A percentile compares a stretch with the other conserved stretches of the same genome.
These are phyloP conservation scores for Neurospora sp. DNA, from an alignment of 495 filamentous ascomycete species.

Conservation along the genomic window DNA sequence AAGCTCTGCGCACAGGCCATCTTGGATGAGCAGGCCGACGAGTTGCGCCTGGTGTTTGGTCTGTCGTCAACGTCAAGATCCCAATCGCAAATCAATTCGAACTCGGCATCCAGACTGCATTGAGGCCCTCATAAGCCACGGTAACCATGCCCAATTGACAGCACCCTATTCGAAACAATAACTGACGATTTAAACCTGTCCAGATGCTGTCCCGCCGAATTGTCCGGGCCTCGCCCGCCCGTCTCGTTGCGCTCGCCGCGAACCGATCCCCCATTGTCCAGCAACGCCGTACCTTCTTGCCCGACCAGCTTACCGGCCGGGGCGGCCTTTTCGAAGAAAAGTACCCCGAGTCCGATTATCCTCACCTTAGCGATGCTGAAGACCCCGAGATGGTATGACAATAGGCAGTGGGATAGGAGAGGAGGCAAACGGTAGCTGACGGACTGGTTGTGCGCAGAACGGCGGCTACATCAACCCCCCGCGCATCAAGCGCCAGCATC, in stretches of 20 bases:
- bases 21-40: slow-evolving; percentile 1
- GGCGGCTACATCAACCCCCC: slow-evolving; percentile 88
- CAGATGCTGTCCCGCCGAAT: slow-evolving; percentile 60
- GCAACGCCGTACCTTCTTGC: slow-evolving; percentile 36
- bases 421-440: slow-evolving; percentile 9
- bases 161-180: not conserved
- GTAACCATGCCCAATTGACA: slow-evolving; percentile 8
- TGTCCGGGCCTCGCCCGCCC: slow-evolving; percentile 41
- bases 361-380: slow-evolving; percentile 52
- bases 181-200: not conserved
- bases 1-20: not conserved
- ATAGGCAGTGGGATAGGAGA: slow-evolving; percentile 2
- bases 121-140: slow-evolving; percentile 19
- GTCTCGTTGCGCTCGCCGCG: slow-evolving; percentile 34
- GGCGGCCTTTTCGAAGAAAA: slow-evolving; percentile 35
- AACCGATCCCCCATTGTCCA: slow-evolving; percentile 39
- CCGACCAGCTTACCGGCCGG: slow-evolving; percentile 28
- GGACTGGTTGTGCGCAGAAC: slow-evolving; percentile 48
- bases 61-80: slow-evolving; percentile 14
- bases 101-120: slow-evolving; percentile 12
- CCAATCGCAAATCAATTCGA: slow-evolving; percentile 7
- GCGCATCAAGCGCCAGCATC: slow-evolving; percentile 68
- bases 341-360: slow-evolving; percentile 34
- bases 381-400: slow-evolving; percentile 64
- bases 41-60: not conserved